Percentiles rank a stretch among this genome's conserved stretches.
phyloP scores from a whole-genome alignment of 2,329 filamentous ascomycete genomes.

The Monosporascus cannonballus region DNA sequence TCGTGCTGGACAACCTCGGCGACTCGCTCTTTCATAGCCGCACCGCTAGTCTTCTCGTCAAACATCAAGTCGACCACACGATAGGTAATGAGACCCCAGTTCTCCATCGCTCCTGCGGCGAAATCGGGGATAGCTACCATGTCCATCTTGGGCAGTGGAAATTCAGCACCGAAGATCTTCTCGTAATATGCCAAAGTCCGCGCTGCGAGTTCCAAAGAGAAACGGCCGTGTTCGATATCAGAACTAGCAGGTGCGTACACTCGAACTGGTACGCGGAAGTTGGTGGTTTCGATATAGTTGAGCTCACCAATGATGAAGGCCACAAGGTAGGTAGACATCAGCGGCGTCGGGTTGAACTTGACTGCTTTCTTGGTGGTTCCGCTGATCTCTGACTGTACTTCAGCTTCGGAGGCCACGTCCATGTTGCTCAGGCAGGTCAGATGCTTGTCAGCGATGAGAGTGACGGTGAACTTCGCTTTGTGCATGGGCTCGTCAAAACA shows the following conservation, averaged over 20 bases:
- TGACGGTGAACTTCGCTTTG: conserved; percentile 89
- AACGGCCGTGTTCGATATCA: conserved; percentile 84
- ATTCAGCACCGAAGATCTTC: conserved; percentile 82
- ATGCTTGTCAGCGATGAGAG: conserved; percentile 82
- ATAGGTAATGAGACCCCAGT: conserved; percentile 95
- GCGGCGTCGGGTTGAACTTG: conserved; percentile 84
- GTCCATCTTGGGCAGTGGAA: conserved; percentile 90
- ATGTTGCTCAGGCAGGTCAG: conserved; percentile 95
- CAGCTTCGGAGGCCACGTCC: conserved; percentile 78
- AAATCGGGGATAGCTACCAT: conserved; percentile 97
- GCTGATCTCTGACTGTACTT: conserved; percentile 58
- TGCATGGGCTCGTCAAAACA: conserved; percentile 95
- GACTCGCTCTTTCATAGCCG: conserved; percentile 84
- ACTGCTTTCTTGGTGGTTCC: conserved; percentile 73
- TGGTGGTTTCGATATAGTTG: conserved; percentile 86
- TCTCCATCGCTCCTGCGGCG: conserved; percentile 94
- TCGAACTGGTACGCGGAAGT: conserved; percentile 84
- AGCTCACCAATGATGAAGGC: conserved; percentile 93
- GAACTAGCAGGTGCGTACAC: conserved; percentile 91
- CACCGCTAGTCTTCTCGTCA: conserved; percentile 86
- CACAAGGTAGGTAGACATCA: conserved; percentile 94
- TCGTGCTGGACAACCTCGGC: conserved; percentile 97
- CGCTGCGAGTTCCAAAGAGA: conserved; percentile 84
- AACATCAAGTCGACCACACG: conserved; percentile 85
- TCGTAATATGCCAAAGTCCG: conserved; percentile 92